Evolutionary conservation across 202 grass and related monocot genomes (phyloP).

Genomic region (Miscanthus sacchariflorus): DNA sequence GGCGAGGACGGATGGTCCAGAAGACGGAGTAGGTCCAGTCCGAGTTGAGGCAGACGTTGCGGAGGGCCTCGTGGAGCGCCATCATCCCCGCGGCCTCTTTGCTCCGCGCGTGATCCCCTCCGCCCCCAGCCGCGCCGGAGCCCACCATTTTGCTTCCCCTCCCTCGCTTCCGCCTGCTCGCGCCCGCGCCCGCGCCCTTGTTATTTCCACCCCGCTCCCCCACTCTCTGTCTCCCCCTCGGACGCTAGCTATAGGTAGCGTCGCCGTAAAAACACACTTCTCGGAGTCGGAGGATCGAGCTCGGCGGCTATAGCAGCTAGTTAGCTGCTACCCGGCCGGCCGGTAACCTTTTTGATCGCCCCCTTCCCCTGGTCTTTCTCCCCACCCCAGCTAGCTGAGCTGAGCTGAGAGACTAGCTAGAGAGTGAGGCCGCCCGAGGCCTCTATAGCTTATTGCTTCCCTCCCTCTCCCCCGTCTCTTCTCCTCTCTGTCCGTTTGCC

Average conservation of each 20-base stretch:
- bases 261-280: conserved; percentile 35
- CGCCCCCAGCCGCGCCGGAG: conserved; percentile 61
- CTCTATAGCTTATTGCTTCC: background rate
- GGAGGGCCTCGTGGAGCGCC: conserved; percentile 94
- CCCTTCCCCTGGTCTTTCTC: background rate
- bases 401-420: background rate
- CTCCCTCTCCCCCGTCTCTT: background rate
- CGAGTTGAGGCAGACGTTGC: conserved; percentile 96
- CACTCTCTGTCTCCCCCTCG: background rate
- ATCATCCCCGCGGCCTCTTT: conserved; percentile 98
- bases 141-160: conserved; percentile 66
- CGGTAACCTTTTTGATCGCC: conserved; percentile 55
- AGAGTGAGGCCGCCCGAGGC: background rate
- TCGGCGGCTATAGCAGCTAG: conserved; percentile 40
- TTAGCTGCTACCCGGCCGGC: conserved; percentile 41
- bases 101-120: conserved; percentile 75
- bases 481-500: background rate
- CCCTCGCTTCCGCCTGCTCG: background rate
- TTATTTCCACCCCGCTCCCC: background rate
- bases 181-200: too few relatives aligned
- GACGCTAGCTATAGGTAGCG: background rate
- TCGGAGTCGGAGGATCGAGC: background rate
- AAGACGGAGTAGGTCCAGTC: conserved; percentile 99
- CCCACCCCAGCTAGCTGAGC: background rate
- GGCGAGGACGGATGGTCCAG: conserved; percentile 99